Evolutionary conservation across 73 alveolate species (phyloP), one percentile per base, ranked within the genome.

Genomic region (Tetrahymena thermophila): DNA sequence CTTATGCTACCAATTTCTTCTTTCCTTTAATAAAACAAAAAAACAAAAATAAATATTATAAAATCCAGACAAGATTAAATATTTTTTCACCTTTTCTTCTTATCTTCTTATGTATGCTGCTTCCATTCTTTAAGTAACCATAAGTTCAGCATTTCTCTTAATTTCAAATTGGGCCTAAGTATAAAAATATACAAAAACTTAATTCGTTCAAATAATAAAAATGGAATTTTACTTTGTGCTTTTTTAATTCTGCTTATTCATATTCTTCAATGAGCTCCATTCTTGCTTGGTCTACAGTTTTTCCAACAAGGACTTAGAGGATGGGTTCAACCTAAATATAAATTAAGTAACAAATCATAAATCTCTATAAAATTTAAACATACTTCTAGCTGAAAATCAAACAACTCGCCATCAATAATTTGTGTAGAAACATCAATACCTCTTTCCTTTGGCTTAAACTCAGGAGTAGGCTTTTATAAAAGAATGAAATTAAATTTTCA

Each of bases 201-300:
- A 21, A 15, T 21, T 50, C 10, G 3, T 3, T 50, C 83, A 19
- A 19, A 50, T 5, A 4, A 43, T 43, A 5, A n/a, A n/a, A n/a
- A 43, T 43, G 57, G 1, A 14, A 14, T 6, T 28, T 71, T 71
- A 71, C 98, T 96, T 97, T 97, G 95, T 98, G 98, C 71, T 96
- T 97, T 85, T 97, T 94, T 97, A 98, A 96, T 93, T 95, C 98
- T 56, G 97, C 94, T 85, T 97, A 96, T 94, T 98, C 99, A 84
- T 97, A 99, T 94, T 98, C 99, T 94, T 98, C 99, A 34, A 98
- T 94, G 44, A 98, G 99, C 96, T 98, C 99, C 99, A 98, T 98
- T 85, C 99, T 96, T 4, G 99, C 99, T 93, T 96, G 97, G 93
- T 98, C 99, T 9, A 98, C 96, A 42, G 99, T 97, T 94, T 98